Conservation (phyloP, 2,329 filamentous ascomycete genomes). For the Akanthomyces dipterigenus region DNA sequence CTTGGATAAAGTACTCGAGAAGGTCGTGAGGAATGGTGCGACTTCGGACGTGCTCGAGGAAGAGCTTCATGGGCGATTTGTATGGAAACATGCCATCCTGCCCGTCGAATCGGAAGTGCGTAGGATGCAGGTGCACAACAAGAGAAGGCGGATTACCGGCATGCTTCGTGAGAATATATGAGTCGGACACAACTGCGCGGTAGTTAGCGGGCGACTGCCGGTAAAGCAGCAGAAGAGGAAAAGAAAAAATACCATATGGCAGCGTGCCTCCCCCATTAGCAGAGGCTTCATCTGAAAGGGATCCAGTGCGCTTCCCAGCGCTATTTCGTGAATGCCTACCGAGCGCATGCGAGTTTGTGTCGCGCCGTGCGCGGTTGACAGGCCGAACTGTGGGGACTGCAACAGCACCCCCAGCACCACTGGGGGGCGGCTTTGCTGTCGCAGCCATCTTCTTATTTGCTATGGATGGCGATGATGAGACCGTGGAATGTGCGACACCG, state of each 20-base stretch:
- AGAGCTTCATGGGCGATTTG: conserved; percentile 80
- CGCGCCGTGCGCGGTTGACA: conserved; percentile 52
- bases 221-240: not conserved
- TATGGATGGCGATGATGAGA: conserved; percentile 53
- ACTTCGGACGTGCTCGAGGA: conserved; percentile 68
- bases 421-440: conserved; percentile 34
- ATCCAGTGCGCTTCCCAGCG: conserved; percentile 42
- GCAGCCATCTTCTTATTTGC: conserved; percentile 47
- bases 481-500: conserved; percentile 49
- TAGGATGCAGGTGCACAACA: conserved; percentile 76
- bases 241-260: conserved; percentile 41
- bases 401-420: conserved; percentile 29
- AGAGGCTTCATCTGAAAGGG: conserved; percentile 37
- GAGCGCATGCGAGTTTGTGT: conserved; percentile 38
- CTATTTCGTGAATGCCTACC: conserved; percentile 46
- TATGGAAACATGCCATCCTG: conserved; percentile 91
- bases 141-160: conserved; percentile 71
- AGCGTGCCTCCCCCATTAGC: conserved; percentile 36
- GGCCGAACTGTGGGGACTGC: conserved; percentile 40
- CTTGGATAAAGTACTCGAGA: conserved; percentile 66
- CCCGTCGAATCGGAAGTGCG: conserved; percentile 85
- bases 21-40: conserved; percentile 86
- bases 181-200: conserved; percentile 58
- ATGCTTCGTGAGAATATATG: conserved; percentile 80
- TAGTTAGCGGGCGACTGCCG: conserved; percentile 17